Conservation (phyloP, 176 grass and related monocot genomes). For the Oryza punctata region DNA sequence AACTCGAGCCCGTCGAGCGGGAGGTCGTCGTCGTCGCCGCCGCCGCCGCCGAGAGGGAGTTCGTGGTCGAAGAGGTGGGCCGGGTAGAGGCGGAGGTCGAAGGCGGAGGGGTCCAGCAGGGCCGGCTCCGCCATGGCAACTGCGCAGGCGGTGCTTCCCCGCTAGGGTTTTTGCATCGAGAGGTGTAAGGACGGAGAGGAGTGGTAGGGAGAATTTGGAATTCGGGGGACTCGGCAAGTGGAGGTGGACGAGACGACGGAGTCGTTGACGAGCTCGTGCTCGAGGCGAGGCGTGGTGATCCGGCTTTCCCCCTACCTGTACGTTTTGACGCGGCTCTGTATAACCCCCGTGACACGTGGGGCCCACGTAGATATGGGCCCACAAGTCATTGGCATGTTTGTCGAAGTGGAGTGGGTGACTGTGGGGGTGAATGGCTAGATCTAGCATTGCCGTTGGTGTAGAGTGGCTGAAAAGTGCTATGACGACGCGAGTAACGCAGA, state of each 20-base stretch:
- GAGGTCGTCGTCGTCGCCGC: background rate
- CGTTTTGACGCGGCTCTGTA: fast-evolving
- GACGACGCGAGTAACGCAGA: constrained; percentile 9
- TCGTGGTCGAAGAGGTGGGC: constrained; percentile 61
- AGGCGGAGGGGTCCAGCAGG: constrained; percentile 43
- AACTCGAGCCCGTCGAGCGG: constrained; percentile 59
- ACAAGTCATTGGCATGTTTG: background rate
- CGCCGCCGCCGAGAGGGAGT: constrained; percentile 39
- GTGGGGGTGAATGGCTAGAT: constrained; percentile 23
- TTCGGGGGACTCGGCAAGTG: too few relatives aligned
- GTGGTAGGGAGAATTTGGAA: constrained; percentile 14
- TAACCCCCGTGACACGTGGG: background rate
- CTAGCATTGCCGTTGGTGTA: constrained; percentile 18
- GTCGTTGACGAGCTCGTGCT: constrained; percentile 45
- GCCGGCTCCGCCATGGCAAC: constrained; percentile 78
- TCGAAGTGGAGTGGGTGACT: background rate
- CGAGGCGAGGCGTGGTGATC: constrained; percentile 17
- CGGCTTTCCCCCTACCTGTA: background rate
- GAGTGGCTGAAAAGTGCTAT: background rate
- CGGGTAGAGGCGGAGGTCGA: constrained; percentile 57
- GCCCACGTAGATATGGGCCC: fast-evolving
- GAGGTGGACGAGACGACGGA: constrained; percentile 28
- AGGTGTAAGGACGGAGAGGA: constrained; percentile 10
- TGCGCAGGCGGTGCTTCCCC: background rate
- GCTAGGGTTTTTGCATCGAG: constrained; percentile 71